A percentile compares a stretch with the other conserved stretches of the same genome.
Conservation (phyloP, 768 basidiomycete species). For the Cystobasidium tubakii region DNA sequence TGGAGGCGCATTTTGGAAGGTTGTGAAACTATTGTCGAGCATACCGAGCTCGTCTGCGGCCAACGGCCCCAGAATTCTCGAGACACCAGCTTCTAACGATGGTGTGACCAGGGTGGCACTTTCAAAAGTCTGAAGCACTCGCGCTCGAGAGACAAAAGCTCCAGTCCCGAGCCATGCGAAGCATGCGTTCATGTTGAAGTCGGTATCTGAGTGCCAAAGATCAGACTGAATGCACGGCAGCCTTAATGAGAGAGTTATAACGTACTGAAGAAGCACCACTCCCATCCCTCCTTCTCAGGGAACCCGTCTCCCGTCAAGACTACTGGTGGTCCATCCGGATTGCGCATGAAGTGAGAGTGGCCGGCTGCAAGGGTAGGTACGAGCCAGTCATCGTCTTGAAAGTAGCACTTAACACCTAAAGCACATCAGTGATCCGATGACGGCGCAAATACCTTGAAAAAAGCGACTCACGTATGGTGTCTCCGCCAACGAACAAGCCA, state of each 20-base stretch:
- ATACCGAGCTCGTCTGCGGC: slow-evolving; percentile 37
- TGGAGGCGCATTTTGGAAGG: slow-evolving; percentile 40
- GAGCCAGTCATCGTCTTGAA: slow-evolving; percentile 46
- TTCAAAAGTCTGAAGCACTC: slow-evolving; percentile 38
- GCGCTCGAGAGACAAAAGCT: slow-evolving; percentile 36
- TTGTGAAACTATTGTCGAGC: slow-evolving; percentile 44
- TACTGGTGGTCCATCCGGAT: slow-evolving; percentile 39
- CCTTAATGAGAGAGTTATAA: neutral
- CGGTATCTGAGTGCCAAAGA: neutral
- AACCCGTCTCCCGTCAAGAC: slow-evolving; percentile 38
- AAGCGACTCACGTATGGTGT: slow-evolving; percentile 29
- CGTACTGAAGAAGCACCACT: slow-evolving; percentile 46
- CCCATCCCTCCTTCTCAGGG: slow-evolving; percentile 37
- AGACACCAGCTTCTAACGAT: neutral
- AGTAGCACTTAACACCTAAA: slow-evolving; percentile 38
- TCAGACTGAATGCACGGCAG: neutral
- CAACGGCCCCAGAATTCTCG: neutral
- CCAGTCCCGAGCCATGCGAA: slow-evolving; percentile 45
- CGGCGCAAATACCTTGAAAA: too few species aligned
- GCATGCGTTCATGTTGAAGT: slow-evolving; percentile 41
- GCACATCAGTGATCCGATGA: too few species aligned
- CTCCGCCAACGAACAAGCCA: slow-evolving; percentile 39
- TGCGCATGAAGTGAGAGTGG: slow-evolving; percentile 41
- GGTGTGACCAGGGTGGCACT: neutral
- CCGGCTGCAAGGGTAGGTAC: slow-evolving; percentile 37